Conservation (phyloP, 352 stramenopile genomes). For the Globisporangium splendens region DNA sequence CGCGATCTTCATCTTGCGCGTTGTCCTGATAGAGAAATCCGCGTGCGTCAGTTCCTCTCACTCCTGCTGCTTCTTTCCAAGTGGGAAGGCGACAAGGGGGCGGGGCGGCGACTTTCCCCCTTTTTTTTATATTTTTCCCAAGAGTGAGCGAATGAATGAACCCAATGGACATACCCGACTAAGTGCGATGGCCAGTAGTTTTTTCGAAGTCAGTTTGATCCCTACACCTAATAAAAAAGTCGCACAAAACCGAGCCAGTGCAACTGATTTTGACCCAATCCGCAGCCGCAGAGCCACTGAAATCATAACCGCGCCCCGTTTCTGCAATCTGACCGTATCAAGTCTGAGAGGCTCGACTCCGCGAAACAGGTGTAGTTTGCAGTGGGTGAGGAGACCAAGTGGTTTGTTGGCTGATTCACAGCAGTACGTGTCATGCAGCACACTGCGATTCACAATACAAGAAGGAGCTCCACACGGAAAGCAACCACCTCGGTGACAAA, state of each 20-base stretch:
- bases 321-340: too few species aligned
- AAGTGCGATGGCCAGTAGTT: conserved; percentile 9
- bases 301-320: too few species aligned
- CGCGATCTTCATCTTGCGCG: conserved; percentile 15
- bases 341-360: too few species aligned
- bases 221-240: neutral
- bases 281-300: neutral
- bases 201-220: neutral
- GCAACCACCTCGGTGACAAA: neutral
- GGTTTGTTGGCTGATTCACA: too few species aligned
- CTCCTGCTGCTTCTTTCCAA: neutral
- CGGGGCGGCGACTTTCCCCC: too few species aligned
- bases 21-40: too few species aligned
- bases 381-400: too few species aligned
- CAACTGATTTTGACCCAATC: conserved; percentile 1
- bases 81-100: neutral
- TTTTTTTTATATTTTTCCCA: too few species aligned
- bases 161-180: conserved; percentile 2
- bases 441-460: too few species aligned
- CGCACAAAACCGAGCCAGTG: conserved; percentile 2
- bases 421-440: too few species aligned
- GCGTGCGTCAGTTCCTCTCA: too few species aligned
- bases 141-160: conserved; percentile 5
- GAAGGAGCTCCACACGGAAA: neutral
- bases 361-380: too few species aligned